Conservation (phyloP, 2,329 filamentous ascomycete species). For the Neospermospora avenae region DNA sequence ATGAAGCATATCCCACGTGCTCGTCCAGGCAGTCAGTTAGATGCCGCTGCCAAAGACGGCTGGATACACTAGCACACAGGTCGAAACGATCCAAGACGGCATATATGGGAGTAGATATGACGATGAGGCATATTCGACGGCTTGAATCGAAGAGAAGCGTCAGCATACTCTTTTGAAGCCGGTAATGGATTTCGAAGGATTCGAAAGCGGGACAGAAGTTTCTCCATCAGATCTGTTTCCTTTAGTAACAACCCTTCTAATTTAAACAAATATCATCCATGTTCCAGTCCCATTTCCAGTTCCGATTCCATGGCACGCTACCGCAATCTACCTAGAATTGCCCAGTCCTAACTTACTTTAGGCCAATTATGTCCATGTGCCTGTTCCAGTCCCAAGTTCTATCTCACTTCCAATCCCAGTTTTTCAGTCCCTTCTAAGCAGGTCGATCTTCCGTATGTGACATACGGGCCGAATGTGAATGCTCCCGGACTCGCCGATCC, state of each 20-base stretch:
- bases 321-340: too few species aligned
- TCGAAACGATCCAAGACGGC: not conserved
- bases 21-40: not conserved
- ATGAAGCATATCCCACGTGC: not conserved
- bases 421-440: constrained; percentile 1
- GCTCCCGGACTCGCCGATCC: not conserved
- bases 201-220: not conserved
- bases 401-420: not conserved
- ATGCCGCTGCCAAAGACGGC: not conserved
- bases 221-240: not conserved
- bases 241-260: not conserved
- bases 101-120: not conserved
- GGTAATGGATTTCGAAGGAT: not conserved
- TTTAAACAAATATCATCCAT: not conserved
- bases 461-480: not conserved
- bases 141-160: not conserved
- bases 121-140: not conserved
- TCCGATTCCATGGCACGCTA: not conserved
- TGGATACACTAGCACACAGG: not conserved
- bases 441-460: not conserved
- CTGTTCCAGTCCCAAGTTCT: not conserved
- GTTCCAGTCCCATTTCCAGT: not conserved
- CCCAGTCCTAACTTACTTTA: too few species aligned
- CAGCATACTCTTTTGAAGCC: not conserved
- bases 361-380: not conserved